phyloP scores from a whole-genome alignment of 345 rosid genomes.

The Aegle marmelos region DNA sequence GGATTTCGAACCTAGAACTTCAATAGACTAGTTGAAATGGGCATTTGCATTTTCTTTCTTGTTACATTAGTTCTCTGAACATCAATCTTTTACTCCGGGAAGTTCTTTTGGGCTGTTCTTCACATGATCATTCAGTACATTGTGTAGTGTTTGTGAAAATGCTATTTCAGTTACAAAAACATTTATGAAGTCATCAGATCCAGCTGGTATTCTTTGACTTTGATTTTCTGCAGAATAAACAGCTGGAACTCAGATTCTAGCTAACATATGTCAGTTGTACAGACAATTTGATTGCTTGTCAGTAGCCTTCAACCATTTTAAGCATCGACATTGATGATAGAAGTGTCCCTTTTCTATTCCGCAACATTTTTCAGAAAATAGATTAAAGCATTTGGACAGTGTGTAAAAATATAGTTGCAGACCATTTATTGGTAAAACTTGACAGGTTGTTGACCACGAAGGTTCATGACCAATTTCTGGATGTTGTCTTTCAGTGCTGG shows the following conservation, averaged over 20 bases:
- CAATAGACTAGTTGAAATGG: not conserved
- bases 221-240: not conserved
- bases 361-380: not conserved
- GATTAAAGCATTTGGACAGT: too few species aligned
- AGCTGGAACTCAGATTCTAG: not conserved
- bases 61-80: not conserved
- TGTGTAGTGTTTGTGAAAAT: not conserved
- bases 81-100: not conserved
- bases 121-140: not conserved
- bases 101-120: not conserved
- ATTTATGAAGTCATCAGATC: not conserved
- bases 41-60: not conserved
- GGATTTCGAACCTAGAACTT: not conserved
- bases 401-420: too few species aligned
- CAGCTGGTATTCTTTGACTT: not conserved
- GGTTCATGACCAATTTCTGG: too few species aligned
- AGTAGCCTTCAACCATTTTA: not conserved
- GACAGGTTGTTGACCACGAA: too few species aligned
- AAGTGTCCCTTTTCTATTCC: not conserved
- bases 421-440: too few species aligned
- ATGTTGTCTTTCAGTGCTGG: too few species aligned
- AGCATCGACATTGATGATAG: not conserved
- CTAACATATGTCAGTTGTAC: not conserved
- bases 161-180: not conserved
- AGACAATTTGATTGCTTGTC: conserved; percentile 1